Percentiles rank a stretch among this genome's conserved stretches.
phyloP scores from a whole-genome alignment of 2,329 filamentous ascomycete genomes.

The Colletotrichum sp. region DNA sequence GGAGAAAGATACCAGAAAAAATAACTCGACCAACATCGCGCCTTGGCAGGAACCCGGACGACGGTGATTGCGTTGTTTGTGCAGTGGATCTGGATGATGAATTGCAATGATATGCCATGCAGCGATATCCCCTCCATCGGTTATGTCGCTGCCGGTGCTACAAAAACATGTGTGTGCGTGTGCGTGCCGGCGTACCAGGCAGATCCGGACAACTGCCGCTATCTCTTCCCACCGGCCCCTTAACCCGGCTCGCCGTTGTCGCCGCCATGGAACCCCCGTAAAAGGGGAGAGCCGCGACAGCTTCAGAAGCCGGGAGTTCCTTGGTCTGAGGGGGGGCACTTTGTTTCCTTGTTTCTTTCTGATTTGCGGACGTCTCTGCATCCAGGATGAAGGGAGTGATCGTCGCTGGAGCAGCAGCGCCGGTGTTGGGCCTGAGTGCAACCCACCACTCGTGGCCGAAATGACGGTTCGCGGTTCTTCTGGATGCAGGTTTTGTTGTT shows the following conservation, averaged over 20 bases:
- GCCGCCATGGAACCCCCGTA: conserved; percentile 9
- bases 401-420: not conserved
- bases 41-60: conserved; percentile 7
- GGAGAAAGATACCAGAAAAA: not conserved
- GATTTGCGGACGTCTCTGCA: conserved; percentile 4
- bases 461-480: conserved; percentile 8
- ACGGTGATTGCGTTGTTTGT: not conserved
- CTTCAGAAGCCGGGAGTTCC: conserved; percentile 4
- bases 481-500: not conserved
- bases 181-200: not conserved
- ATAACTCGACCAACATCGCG: not conserved
- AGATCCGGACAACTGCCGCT: conserved; percentile 16
- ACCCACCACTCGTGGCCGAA: conserved; percentile 1
- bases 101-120: conserved; percentile 5
- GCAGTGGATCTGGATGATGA: not conserved
- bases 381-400: not conserved
- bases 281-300: conserved; percentile 5
- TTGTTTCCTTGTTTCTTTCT: conserved; percentile 14
- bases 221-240: conserved; percentile 7
- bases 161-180: not conserved
- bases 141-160: not conserved
- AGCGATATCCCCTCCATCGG: not conserved
- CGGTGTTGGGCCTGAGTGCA: not conserved
- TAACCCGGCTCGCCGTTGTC: conserved; percentile 11
- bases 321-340: not conserved